phyloP scores from a whole-genome alignment of 495 filamentous ascomycete genomes.

The Hypoxylon rickii region DNA sequence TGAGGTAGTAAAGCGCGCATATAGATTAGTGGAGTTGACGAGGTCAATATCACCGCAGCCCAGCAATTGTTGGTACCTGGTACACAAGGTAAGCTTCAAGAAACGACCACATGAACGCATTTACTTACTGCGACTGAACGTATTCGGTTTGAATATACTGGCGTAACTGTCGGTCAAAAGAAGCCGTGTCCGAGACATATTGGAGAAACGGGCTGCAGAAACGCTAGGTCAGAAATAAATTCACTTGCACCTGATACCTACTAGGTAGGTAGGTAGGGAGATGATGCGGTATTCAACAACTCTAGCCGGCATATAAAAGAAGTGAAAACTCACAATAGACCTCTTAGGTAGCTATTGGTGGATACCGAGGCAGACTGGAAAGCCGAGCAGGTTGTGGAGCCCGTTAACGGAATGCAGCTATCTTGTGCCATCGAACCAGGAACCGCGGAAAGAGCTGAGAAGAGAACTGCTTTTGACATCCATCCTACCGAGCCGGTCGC shows the following conservation, averaged over 20 bases:
- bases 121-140: constrained; percentile 71
- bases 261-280: neutral
- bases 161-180: constrained; percentile 78
- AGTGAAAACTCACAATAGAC: constrained; percentile 72
- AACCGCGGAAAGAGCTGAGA: constrained; percentile 40
- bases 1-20: constrained; percentile 92
- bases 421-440: constrained; percentile 42
- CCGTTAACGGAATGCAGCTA: constrained; percentile 75
- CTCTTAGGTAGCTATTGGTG: constrained; percentile 64
- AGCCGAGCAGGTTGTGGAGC: constrained; percentile 80
- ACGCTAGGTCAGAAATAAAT: constrained; percentile 21
- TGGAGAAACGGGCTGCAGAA: constrained; percentile 78
- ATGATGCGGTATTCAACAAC: neutral
- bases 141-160: constrained; percentile 76
- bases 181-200: constrained; percentile 71
- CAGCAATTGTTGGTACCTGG: constrained; percentile 74
- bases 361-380: constrained; percentile 84
- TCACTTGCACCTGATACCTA: no score
- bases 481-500: constrained; percentile 14
- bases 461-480: constrained; percentile 19
- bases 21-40: constrained; percentile 79
- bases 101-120: neutral
- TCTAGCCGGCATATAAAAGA: neutral
- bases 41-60: constrained; percentile 81
- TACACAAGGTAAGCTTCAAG: constrained; percentile 23